Conservation (phyloP, 73 alveolate species). For the Stentor roeselii region DNA sequence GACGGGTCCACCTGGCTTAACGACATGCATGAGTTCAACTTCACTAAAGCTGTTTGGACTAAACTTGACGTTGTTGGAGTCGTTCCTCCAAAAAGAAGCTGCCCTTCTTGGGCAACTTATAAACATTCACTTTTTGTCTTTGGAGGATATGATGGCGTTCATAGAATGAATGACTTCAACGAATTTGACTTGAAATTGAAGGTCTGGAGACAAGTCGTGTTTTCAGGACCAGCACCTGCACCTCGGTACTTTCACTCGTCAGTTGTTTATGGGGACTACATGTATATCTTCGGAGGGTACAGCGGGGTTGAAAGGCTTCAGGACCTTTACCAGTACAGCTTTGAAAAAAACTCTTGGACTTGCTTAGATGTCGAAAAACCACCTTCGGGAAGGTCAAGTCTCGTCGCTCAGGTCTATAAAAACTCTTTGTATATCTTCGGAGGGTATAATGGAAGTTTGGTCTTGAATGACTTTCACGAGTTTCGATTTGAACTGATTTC, state of each 20-base stretch:
- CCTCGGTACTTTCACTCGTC: slow-evolving; percentile 87
- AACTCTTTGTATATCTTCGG: slow-evolving; percentile 86
- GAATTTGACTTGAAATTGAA: slow-evolving; percentile 53
- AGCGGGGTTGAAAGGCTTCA: slow-evolving; percentile 69
- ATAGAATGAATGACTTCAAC: slow-evolving; percentile 76
- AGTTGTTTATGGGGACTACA: slow-evolving; percentile 78
- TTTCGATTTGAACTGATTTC: slow-evolving; percentile 62
- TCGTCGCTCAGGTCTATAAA: slow-evolving; percentile 67
- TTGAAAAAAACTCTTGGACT: slow-evolving; percentile 26
- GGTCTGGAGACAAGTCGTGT: slow-evolving; percentile 25
- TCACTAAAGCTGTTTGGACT: slow-evolving; percentile 67
- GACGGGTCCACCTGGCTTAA: slow-evolving; percentile 92
- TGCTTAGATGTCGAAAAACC: slow-evolving; percentile 38
- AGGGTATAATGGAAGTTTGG: slow-evolving; percentile 83
- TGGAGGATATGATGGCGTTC: slow-evolving; percentile 91
- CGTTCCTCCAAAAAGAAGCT: slow-evolving; percentile 69
- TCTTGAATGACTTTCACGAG: slow-evolving; percentile 78
- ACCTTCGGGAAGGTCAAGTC: slow-evolving; percentile 63
- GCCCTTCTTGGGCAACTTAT: slow-evolving; percentile 75
- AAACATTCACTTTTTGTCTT: slow-evolving; percentile 49
- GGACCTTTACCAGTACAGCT: slow-evolving; percentile 55
- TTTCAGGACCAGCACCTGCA: slow-evolving; percentile 58
- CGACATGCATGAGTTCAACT: slow-evolving; percentile 88
- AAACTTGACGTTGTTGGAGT: slow-evolving; percentile 23
- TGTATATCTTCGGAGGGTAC: slow-evolving; percentile 90